phyloP scores from a whole-genome alignment of 257 asterid species.

The Eustoma russellianum region DNA sequence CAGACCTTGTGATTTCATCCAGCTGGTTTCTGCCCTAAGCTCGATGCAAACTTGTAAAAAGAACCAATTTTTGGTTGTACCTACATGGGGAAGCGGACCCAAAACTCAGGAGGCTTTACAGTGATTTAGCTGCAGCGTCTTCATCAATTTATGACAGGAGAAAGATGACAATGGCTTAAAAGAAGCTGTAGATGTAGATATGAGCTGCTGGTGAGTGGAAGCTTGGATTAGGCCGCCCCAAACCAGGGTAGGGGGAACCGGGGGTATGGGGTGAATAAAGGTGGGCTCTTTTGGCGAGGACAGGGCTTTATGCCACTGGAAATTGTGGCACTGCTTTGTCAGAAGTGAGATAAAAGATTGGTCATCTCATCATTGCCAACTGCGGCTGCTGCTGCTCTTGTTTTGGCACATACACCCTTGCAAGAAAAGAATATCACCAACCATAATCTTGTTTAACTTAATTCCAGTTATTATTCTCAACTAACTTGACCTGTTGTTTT shows the following conservation, averaged over 20 bases:
- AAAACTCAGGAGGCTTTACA: constrained; percentile 15
- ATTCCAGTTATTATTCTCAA: no score
- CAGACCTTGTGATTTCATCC: constrained; percentile 20
- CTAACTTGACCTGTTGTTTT: no score
- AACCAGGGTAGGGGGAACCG: not conserved
- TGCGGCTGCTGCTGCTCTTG: constrained; percentile 20
- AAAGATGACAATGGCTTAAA: no score
- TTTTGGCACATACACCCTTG: constrained; percentile 35
- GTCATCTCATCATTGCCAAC: constrained; percentile 33
- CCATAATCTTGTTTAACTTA: constrained; percentile 12
- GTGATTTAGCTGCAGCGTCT: constrained; percentile 9
- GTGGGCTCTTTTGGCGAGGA: constrained; percentile 17
- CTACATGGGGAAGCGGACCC: constrained; percentile 3
- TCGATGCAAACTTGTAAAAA: constrained; percentile 13
- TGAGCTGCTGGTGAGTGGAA: no score
- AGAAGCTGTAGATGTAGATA: no score
- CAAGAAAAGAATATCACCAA: constrained; percentile 18
- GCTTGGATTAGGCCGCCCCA: no score
- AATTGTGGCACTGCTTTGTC: constrained; percentile 77
- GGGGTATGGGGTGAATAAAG: constrained; percentile 6
- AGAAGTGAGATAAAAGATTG: constrained; percentile 63
- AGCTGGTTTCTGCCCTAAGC: constrained; percentile 10
- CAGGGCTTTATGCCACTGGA: constrained; percentile 42
- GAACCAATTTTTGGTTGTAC: constrained; percentile 3
- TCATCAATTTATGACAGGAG: constrained; percentile 2